Conservation (phyloP, 768 basidiomycete genomes). For the Russula compacta region DNA sequence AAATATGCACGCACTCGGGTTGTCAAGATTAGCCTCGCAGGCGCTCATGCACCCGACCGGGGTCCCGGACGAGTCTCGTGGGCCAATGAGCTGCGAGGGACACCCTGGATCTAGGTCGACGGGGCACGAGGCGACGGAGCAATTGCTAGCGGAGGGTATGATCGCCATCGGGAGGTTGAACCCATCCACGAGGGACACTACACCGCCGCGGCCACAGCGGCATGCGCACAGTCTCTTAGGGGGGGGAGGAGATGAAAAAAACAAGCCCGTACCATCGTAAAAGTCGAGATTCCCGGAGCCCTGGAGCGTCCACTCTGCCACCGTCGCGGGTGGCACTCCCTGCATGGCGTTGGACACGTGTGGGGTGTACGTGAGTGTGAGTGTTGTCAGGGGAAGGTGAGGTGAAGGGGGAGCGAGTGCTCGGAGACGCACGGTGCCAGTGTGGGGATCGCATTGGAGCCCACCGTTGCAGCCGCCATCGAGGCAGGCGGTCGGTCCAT, state of each 20-base stretch:
- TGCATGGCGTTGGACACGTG: conserved; percentile 14
- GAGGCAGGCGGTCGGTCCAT: conserved; percentile 21
- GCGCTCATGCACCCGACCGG: conserved; percentile 56
- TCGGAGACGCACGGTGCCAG: conserved; percentile 19
- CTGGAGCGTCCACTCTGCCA: conserved; percentile 61
- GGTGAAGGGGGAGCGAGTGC: too few relatives aligned
- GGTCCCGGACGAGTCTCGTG: conserved; percentile 43
- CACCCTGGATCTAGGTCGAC: conserved; percentile 30
- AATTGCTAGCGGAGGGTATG: conserved; percentile 22
- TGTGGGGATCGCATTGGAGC: conserved; percentile 20
- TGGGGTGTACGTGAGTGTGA: neutral
- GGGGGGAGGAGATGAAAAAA: neutral
- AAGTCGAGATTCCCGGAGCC: conserved; percentile 38
- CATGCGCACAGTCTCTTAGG: neutral
- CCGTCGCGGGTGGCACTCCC: conserved; percentile 60
- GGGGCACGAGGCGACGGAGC: conserved; percentile 23
- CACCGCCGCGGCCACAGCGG: neutral
- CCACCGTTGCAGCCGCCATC: conserved; percentile 25
- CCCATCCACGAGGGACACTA: conserved; percentile 60
- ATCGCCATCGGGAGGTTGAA: conserved; percentile 28
- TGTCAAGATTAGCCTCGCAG: conserved; percentile 35
- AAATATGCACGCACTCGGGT: conserved; percentile 26
- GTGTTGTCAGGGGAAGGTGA: neutral
- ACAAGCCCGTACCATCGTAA: conserved; percentile 42
- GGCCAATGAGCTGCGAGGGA: conserved; percentile 43